Evolutionary conservation across 108 stramenopile species (phyloP), one percentile per base, ranked within the genome.

Genomic region (Skeletonema potamos): DNA sequence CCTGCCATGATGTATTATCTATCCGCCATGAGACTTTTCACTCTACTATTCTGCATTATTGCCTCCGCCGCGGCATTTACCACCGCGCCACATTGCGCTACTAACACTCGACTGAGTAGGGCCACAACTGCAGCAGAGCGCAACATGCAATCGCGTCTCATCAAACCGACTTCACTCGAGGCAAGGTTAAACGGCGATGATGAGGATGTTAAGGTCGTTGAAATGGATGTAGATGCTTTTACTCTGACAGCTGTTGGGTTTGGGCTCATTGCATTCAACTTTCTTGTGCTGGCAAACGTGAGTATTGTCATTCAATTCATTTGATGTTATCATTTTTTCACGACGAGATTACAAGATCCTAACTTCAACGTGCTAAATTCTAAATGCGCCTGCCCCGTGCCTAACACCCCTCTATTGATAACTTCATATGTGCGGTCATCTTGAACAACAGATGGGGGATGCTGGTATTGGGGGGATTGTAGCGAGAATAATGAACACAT

Each of bases 241-340:
- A 90, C 89, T 0, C 37, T 94, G 22, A 92, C 93, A 13, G 89
- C 89, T 54, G 72, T 94, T 51, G 93, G 93, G 4, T 92, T 94
- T 80, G 86, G 76, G 0, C 75, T 89, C 66, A 92, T 94, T 79
- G 93, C 93, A 9, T 78, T 92, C 64, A 94, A 94, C 54, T 94
- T 94, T 74, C 85, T 92, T 18, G 87, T 92, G 7, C 68, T 94
- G 36, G 93, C 89, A 39, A 91, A 94, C 76, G 79, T 80, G 67
- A 68, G 79, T 72, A 1, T 58, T 43, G 7, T 1, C 11, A 28
- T 66, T 30, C 5, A 10, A 33, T 39, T 27, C n/a, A 8, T 43
- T 15, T 63, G 6, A 63, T 63, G 54, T 66, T 29, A 11, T 27
- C 46, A 20, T n/a, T 1, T 66, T 11, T 17, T 54, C 32, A 28